These are phyloP conservation scores for Polytrichum commune DNA, from an alignment of 225 moss, liverwort and hornwort genomes.

Conservation along the genomic window DNA sequence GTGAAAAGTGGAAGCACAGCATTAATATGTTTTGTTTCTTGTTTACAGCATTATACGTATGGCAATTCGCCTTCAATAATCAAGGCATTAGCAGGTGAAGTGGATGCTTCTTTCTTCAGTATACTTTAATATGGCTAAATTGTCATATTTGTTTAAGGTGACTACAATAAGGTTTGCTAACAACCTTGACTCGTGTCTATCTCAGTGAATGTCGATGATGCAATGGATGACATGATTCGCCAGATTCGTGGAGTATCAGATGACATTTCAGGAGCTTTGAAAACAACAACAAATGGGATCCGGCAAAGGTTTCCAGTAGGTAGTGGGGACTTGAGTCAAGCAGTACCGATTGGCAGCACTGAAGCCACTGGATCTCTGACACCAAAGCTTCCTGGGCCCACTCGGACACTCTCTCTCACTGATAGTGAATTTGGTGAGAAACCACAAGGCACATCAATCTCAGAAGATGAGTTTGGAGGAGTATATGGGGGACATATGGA, in stretches of 20 bases:
- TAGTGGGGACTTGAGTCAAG: constrained; percentile 30
- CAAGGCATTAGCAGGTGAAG: constrained; percentile 64
- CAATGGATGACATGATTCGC: constrained; percentile 95
- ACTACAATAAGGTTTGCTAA: neutral
- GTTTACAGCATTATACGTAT: constrained; percentile 58
- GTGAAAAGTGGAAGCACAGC: neutral
- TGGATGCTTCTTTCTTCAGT: neutral
- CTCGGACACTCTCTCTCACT: constrained; percentile 28
- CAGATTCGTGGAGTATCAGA: constrained; percentile 80
- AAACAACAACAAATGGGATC: constrained; percentile 48
- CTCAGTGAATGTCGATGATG: constrained; percentile 92
- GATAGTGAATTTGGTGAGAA: constrained; percentile 36
- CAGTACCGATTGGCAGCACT: constrained; percentile 5
- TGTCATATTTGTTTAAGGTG: neutral
- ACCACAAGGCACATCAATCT: constrained; percentile 23
- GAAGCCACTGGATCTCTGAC: constrained; percentile 10
- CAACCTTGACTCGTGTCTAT: constrained; percentile 2
- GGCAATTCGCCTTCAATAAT: constrained; percentile 81
- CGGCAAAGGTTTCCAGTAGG: constrained; percentile 37
- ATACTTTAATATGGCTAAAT: neutral
- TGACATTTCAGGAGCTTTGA: constrained; percentile 56
- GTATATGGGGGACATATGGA: constrained; percentile 17
- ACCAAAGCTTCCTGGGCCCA: constrained; percentile 15
- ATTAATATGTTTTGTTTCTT: neutral
- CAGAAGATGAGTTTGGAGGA: constrained; percentile 35